Conservation (phyloP, 345 rosid genomes). For the Ceriops decandra region DNA sequence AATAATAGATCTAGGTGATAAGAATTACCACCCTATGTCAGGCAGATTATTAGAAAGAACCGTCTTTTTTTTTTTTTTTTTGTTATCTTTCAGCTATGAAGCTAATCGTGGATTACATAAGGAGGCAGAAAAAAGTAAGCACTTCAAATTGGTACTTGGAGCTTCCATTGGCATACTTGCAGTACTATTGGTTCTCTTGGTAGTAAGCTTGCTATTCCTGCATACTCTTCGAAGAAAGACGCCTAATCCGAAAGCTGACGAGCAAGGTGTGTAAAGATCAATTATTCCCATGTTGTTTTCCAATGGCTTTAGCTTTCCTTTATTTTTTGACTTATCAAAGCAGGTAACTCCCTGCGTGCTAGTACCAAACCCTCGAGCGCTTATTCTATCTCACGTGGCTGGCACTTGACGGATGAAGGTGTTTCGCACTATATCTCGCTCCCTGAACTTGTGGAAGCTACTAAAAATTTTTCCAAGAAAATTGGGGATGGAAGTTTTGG, state of each 20-base stretch:
- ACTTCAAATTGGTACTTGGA: slow-evolving; percentile 52
- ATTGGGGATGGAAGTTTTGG: slow-evolving; percentile 97
- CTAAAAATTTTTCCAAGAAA: slow-evolving; percentile 59
- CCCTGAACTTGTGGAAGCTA: slow-evolving; percentile 74
- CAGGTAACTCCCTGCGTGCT: slow-evolving; percentile 48
- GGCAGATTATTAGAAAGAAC: background rate
- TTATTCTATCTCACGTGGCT: slow-evolving; percentile 55
- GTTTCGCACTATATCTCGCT: slow-evolving; percentile 67
- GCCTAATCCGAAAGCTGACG: slow-evolving; percentile 27
- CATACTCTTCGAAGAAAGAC: slow-evolving; percentile 34
- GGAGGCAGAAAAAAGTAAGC: slow-evolving; percentile 39
- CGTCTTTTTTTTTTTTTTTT: background rate
- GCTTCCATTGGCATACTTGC: slow-evolving; percentile 48
- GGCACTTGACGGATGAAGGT: slow-evolving; percentile 74
- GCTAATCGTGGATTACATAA: slow-evolving; percentile 59
- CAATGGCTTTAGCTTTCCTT: slow-evolving; percentile 5
- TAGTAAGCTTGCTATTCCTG: slow-evolving; percentile 48
- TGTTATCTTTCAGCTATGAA: slow-evolving; percentile 48
- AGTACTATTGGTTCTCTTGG: slow-evolving; percentile 43
- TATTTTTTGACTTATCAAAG: slow-evolving; percentile 9
- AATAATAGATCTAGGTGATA: no score
- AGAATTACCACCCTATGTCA: background rate
- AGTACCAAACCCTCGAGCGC: slow-evolving; percentile 48
- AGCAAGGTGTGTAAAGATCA: slow-evolving; percentile 43
- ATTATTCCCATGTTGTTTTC: background rate